Evolutionary conservation across 2,329 filamentous ascomycete genomes (phyloP).

Genomic region (Pestalotiopsis sp.): DNA sequence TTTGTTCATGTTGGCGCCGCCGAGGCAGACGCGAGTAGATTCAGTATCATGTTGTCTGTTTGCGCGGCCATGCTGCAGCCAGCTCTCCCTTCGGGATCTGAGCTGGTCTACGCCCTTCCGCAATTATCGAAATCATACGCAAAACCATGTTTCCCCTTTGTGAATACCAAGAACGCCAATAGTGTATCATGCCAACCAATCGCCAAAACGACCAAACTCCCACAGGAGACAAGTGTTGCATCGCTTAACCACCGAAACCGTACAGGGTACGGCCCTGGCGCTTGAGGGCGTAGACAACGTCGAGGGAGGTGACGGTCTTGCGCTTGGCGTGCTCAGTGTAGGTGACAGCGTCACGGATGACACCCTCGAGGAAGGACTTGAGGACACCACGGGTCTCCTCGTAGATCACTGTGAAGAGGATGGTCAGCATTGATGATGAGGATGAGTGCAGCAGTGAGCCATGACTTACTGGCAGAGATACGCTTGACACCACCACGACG

Average conservation of each 20-base stretch:
- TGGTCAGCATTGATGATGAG: conserved; percentile 25
- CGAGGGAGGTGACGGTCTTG: conserved; percentile 70
- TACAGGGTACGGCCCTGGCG: conserved; percentile 69
- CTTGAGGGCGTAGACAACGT: conserved; percentile 67
- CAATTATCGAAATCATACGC: conserved; percentile 22
- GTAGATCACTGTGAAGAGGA: conserved; percentile 66
- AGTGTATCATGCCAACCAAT: conserved; percentile 33
- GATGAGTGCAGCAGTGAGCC: neutral
- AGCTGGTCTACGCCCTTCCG: neutral
- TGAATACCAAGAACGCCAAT: conserved; percentile 31
- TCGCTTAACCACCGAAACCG: conserved; percentile 66
- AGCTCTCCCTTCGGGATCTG: conserved; percentile 19
- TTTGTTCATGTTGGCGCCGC: conserved; percentile 23
- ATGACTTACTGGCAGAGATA: conserved; percentile 86
- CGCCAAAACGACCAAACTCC: conserved; percentile 6
- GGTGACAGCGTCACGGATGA: conserved; percentile 79
- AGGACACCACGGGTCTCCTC: conserved; percentile 81
- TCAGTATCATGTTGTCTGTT: conserved; percentile 26
- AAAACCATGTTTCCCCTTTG: conserved; percentile 25
- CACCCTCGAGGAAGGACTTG: conserved; percentile 82
- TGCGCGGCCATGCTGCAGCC: conserved; percentile 14
- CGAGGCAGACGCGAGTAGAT: conserved; percentile 26
- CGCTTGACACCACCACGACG: conserved; percentile 99
- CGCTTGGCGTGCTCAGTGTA: conserved; percentile 85
- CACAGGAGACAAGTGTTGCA: neutral